Evolutionary conservation across 2,329 filamentous ascomycete species (phyloP), one percentile per base, ranked within the genome.

Genomic region (Fragosphaeria purpurea): DNA sequence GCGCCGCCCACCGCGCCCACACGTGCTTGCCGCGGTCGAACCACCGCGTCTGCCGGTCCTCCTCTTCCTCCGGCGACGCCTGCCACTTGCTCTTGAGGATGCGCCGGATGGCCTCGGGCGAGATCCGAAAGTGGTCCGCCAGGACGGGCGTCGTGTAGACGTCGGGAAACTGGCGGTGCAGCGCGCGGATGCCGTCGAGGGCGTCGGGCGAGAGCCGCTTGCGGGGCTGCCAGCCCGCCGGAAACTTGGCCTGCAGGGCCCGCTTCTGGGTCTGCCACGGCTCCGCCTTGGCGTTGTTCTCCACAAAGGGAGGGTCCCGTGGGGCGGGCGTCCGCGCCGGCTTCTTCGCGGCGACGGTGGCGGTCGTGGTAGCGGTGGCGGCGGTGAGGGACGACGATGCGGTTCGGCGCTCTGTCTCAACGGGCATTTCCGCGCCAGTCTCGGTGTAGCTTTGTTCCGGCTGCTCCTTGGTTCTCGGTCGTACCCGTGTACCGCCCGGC

Each of bases 181-280:
- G 73, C 22, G 86, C 83, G 41, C 89, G 82, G 58, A 98, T 95
- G 41, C 89, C 90, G n/a, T 86, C 83, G 35, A 96, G 73, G 1
- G 90, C 88, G 65, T 97, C 91, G 0, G 93, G 93, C 0, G 93
- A 97, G 8, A 98, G 76, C 52, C 83, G 83, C 67, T 95, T 96
- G 46, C 79, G 77, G 34, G 93, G 91, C 33, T 76, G 75, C 90
- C 91, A 98, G 8, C 83, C 81, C 7, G 83, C 78, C 2, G 80
- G 80, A 57, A 96, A 93, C 62, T 97, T 98, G 54, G 79, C 67
- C 59, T 83, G 78, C 38, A 94, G 67, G 0, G 82, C 85, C 2
- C 70, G 70, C 64, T 95, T 96, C 57, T 96, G 85, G 11, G 79
- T 65, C 63, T 79, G 75, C 93, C 93, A 97, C 4, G 44, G n/a